A percentile compares a stretch with the other conserved stretches of the same genome.
Evolutionary conservation across 2,329 filamentous ascomycete species (phyloP).

Genomic region (Gaeumannomyces sp.): DNA sequence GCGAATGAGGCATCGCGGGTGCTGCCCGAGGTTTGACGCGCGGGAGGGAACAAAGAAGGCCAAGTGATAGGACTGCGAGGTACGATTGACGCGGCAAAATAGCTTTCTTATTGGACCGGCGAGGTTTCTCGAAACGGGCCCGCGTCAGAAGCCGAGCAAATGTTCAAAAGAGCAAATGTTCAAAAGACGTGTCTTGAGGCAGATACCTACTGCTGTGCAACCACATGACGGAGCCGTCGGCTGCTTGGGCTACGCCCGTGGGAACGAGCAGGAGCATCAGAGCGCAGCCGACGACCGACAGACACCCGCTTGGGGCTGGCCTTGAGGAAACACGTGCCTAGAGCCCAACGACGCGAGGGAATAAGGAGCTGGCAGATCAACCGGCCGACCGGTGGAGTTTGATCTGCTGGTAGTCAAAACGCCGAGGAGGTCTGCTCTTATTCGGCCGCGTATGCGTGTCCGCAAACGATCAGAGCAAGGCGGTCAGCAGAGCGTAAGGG

Average conservation of each 20-base stretch:
- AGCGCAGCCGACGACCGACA: no score
- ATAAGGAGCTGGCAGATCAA: no score
- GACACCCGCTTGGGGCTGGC: no score
- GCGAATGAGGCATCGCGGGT: no score
- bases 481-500: neutral
- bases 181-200: neutral
- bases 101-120: neutral
- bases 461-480: neutral
- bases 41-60: no score
- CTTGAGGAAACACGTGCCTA: no score
- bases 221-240: neutral
- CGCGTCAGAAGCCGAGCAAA: neutral
- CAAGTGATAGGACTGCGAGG: no score
- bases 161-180: neutral
- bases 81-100: neutral
- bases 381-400: neutral
- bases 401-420: constrained; percentile 8
- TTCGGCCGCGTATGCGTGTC: neutral
- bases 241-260: no score
- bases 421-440: neutral
- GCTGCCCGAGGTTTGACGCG: no score
- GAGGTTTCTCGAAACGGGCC: neutral
- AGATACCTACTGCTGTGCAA: neutral
- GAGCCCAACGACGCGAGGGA: no score
- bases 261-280: no score